Percentiles rank a stretch among this genome's conserved stretches.
Evolutionary conservation across 306 rosid species (phyloP).

Genomic region (Ceratonia siliqua): DNA sequence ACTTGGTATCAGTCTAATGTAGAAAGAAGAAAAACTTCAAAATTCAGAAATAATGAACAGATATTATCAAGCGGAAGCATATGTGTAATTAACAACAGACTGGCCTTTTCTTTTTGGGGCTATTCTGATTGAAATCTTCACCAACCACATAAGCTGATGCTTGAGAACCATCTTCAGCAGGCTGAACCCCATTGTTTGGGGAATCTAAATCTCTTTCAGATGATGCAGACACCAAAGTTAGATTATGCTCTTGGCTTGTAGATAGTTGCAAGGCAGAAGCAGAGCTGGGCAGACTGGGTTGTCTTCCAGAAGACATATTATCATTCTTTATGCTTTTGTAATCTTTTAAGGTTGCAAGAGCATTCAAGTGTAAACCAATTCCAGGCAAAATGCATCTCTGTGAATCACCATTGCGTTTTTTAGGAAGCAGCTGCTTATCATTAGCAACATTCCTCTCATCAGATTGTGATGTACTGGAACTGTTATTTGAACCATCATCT

Average conservation of each 20-base stretch:
- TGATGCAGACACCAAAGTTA: conserved; percentile 38
- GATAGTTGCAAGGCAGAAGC: conserved; percentile 46
- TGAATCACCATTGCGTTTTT: conserved; percentile 49
- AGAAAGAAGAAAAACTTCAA: not conserved
- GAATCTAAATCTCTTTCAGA: conserved; percentile 53
- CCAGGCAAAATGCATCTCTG: conserved; percentile 62
- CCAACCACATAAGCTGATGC: conserved; percentile 42
- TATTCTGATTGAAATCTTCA: conserved; percentile 71
- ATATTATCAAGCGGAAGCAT: conserved; percentile 10
- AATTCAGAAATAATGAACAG: not conserved
- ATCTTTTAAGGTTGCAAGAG: conserved; percentile 64
- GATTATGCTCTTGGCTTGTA: conserved; percentile 51
- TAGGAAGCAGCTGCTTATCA: conserved; percentile 51
- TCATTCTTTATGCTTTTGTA: conserved; percentile 46
- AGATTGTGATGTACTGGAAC: conserved; percentile 46
- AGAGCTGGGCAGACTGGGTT: conserved; percentile 45
- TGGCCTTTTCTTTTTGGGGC: conserved; percentile 84
- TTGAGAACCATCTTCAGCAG: conserved; percentile 60
- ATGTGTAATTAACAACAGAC: conserved; percentile 31
- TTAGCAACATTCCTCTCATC: conserved; percentile 46
- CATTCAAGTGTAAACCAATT: conserved; percentile 86
- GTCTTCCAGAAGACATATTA: conserved; percentile 51
- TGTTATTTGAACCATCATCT: conserved; percentile 45
- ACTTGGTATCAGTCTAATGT: conserved; percentile 32
- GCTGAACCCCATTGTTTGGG: conserved; percentile 51